A percentile compares a stretch with the other conserved stretches of the same genome.
phyloP scores from a whole-genome alignment of 345 rosid species.

The Schrenkiella parvula region DNA sequence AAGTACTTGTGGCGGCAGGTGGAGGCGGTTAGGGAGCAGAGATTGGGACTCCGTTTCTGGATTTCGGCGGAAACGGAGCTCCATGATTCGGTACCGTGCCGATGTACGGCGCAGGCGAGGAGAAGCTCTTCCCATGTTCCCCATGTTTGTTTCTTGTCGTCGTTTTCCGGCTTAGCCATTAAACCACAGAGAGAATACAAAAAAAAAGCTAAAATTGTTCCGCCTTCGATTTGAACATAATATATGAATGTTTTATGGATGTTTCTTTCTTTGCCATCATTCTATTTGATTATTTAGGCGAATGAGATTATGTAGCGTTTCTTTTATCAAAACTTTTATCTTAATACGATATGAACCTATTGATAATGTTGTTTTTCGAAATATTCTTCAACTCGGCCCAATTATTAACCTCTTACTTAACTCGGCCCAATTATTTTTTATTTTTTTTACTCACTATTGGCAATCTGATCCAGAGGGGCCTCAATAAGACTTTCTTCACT shows the following conservation, averaged over 20 bases:
- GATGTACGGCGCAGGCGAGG: slow-evolving; percentile 60
- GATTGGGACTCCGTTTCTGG: slow-evolving; percentile 31
- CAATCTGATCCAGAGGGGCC: too few species aligned
- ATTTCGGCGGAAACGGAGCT: slow-evolving; percentile 45
- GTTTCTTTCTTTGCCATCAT: neutral
- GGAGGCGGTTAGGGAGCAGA: slow-evolving; percentile 40
- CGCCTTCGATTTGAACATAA: neutral
- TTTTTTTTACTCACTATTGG: too few species aligned
- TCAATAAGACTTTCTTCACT: too few species aligned
- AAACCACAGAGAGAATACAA: neutral
- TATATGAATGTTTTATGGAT: neutral
- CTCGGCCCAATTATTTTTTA: too few species aligned
- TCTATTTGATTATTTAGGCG: too few species aligned
- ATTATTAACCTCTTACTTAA: too few species aligned
- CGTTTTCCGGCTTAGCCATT: slow-evolving; percentile 31
- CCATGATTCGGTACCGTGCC: slow-evolving; percentile 55
- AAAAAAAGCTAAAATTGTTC: neutral
- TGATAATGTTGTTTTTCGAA: too few species aligned
- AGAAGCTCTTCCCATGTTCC: slow-evolving; percentile 70
- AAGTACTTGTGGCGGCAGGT: slow-evolving; percentile 41
- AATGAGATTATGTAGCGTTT: too few species aligned
- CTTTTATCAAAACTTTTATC: too few species aligned
- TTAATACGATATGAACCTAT: too few species aligned
- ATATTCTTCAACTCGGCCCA: too few species aligned
- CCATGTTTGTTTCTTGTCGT: slow-evolving; percentile 37